Conservation (phyloP, 352 stramenopile species). For the Pseudoperonospora humuli region DNA sequence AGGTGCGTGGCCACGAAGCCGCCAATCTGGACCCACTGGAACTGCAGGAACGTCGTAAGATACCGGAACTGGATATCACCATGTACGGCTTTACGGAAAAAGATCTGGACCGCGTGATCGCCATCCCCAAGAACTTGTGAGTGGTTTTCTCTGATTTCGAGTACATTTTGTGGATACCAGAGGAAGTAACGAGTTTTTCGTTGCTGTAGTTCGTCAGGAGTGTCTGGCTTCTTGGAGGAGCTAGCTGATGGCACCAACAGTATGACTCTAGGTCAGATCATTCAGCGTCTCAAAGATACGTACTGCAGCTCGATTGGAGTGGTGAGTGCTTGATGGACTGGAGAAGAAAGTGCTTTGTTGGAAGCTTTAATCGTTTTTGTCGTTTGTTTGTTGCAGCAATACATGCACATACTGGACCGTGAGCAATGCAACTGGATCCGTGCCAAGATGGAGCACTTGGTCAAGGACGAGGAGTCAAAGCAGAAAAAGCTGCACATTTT, state of each 20-base stretch:
- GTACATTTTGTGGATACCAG: too few species aligned
- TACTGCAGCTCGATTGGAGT: constrained; percentile 96
- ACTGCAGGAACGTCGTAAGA: constrained; percentile 53
- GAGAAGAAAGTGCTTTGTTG: too few species aligned
- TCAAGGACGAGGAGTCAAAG: constrained; percentile 65
- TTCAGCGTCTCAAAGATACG: constrained; percentile 91
- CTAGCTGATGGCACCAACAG: constrained; percentile 50
- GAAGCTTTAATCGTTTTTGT: too few species aligned
- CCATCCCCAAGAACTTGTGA: constrained; percentile 84
- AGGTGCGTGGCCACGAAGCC: constrained; percentile 93
- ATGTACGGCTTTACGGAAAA: constrained; percentile 90
- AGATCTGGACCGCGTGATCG: constrained; percentile 85
- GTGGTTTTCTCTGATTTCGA: constrained; percentile 22
- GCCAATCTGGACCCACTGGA: constrained; percentile 97
- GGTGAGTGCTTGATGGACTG: constrained; percentile 46
- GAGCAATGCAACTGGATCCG: constrained; percentile 99
- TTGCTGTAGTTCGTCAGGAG: constrained; percentile 57
- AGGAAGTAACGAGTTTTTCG: too few species aligned
- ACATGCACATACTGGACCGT: constrained; percentile 97
- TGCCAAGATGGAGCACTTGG: constrained; percentile 72
- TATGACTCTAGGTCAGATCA: constrained; percentile 93
- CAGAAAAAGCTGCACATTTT: constrained; percentile 96
- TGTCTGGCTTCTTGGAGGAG: constrained; percentile 87
- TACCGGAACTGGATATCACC: constrained; percentile 85
- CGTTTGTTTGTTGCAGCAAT: constrained; percentile 90